phyloP scores from a whole-genome alignment of 148 eudicot genomes.

The Hydrangea macrophylla region DNA sequence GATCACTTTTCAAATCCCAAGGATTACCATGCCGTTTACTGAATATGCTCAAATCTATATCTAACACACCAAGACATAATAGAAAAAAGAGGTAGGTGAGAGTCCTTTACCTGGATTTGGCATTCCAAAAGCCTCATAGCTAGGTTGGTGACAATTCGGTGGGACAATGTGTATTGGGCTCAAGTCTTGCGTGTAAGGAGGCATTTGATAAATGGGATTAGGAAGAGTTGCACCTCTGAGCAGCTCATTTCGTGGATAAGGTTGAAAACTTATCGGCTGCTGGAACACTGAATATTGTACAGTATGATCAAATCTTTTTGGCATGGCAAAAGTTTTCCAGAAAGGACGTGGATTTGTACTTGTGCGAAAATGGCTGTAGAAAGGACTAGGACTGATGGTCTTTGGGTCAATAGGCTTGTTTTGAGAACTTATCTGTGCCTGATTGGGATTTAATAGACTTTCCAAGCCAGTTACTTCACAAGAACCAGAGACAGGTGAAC shows the following conservation, averaged over 20 bases:
- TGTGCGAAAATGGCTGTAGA: background rate
- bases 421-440: constrained; percentile 5
- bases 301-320: background rate
- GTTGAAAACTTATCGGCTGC: background rate
- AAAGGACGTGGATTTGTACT: background rate
- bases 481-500: background rate
- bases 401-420: background rate
- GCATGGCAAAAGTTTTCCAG: background rate
- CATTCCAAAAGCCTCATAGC: constrained; percentile 1
- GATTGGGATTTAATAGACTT: background rate
- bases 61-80: background rate
- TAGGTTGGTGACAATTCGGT: background rate
- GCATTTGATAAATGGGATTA: background rate
- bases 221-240: background rate
- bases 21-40: too few relatives aligned
- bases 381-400: background rate
- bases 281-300: background rate
- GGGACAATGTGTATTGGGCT: background rate
- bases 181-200: background rate
- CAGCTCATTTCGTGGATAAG: background rate
- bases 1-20: background rate
- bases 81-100: background rate
- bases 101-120: constrained; percentile 8
- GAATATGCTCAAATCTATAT: too few relatives aligned
- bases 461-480: background rate